Percentiles rank a stretch among this genome's conserved stretches.
Conservation (phyloP, 305 asterid species). For the Rubia tinctorum region DNA sequence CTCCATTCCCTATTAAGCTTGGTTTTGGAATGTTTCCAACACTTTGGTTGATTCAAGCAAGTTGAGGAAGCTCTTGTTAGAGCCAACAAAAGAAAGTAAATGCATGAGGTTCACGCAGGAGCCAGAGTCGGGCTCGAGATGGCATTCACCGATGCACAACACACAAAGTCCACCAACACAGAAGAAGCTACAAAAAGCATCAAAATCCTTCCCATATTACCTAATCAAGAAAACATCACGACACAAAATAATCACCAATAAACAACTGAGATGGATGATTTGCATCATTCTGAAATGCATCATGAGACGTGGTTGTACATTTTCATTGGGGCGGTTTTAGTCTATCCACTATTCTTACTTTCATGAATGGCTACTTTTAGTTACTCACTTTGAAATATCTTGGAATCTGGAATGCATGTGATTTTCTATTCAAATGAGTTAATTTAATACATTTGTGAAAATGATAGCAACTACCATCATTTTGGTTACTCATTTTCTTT, state of each 20-base stretch:
- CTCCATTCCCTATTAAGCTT: too few species aligned
- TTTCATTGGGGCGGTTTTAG: neutral
- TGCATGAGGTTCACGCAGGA: conserved; percentile 72
- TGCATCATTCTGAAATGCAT: neutral
- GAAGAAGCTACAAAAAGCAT: conserved; percentile 20
- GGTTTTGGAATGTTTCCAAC: conserved; percentile 61
- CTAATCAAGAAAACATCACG: conserved; percentile 8
- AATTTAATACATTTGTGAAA: neutral
- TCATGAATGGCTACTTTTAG: neutral
- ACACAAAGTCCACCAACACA: conserved; percentile 17
- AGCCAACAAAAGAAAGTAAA: conserved; percentile 72
- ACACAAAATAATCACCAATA: neutral
- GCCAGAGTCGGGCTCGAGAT: conserved; percentile 73
- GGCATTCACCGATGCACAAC: conserved; percentile 28
- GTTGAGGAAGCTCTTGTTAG: conserved; percentile 64
- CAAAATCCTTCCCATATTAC: conserved; percentile 10
- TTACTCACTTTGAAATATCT: neutral
- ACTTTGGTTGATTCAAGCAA: conserved; percentile 58
- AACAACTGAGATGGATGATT: neutral
- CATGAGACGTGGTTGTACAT: neutral
- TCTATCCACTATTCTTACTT: neutral
- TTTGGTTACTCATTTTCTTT: neutral
- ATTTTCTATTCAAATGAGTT: neutral
- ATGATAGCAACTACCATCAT: neutral
- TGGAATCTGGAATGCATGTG: neutral